Base-by-base conservation (phyloP, 1,284 basidiomycete genomes). In the Rugosomyces carneus region DNA sequence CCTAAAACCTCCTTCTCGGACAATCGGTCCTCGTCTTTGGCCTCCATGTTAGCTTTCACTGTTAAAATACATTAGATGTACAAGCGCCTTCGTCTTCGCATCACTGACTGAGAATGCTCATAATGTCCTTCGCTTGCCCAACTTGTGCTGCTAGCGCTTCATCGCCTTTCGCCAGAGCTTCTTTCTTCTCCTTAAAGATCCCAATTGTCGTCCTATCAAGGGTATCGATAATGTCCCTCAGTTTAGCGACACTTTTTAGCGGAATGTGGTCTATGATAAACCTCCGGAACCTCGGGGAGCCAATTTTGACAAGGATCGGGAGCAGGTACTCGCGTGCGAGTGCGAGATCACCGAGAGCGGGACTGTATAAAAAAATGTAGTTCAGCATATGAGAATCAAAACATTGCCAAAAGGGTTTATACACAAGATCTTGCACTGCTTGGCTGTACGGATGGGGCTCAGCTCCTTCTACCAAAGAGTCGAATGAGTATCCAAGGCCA, bases 71-170 rank as follows among this genome's bases (percentile, higher is more conserved):
- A 24, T 31, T 41, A 26, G 39, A 3, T 3, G 9, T 34, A 3
- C 11, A 26, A 20, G 5, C 7, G 8, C 27, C 27, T 29, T 29
- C 8, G 9, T 29, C 27, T 5, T 5, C 9, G 10, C 24, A 31
- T 23, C n/a, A 37, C 68, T 7, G 50, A 71, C 72, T 57, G 6
- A 75, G 55, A 42, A 70, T 62, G 45, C 70, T 74, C 44, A 75
- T 63, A 37, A 75, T 66, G 54, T 75, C 72, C 31, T 69, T 71
- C 20, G 67, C 68, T 27, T 53, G 55, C 3, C 63, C 64, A 36
- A 68, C 53, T 38, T 71, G 64, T 5, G 49, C 48, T 7, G 53
- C 40, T 0, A 67, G 46, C 6, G 59, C 61, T 15, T 66, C 60
- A 35, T 70, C 64, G 0, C 67, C 67, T 40, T 57, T 53, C 20